A percentile compares a stretch with the other conserved stretches of the same genome.
Evolutionary conservation across 768 basidiomycete species (phyloP).

Genomic region (Tremella fuciformis): DNA sequence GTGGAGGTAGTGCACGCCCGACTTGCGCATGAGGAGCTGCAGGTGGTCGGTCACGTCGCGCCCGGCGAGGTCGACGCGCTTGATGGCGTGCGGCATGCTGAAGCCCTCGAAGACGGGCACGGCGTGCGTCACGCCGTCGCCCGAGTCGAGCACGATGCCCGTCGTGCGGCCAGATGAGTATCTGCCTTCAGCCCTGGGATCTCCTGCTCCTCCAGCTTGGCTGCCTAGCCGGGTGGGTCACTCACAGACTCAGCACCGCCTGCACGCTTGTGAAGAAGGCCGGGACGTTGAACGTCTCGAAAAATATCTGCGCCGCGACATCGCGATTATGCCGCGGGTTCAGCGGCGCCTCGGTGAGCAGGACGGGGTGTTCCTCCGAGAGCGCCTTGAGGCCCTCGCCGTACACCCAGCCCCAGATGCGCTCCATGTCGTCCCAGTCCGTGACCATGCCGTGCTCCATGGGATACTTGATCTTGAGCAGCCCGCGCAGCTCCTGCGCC

Average conservation of each 20-base stretch:
- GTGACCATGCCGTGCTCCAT: conserved; percentile 99
- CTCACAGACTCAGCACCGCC: conserved; percentile 94
- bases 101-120: conserved; percentile 99
- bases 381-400: conserved; percentile 90
- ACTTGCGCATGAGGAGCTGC: conserved; percentile 86
- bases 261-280: conserved; percentile 95
- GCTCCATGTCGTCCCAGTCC: conserved; percentile 99
- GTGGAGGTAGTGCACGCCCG: conserved; percentile 81
- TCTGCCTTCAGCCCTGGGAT: conserved; percentile 55
- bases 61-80: conserved; percentile 93
- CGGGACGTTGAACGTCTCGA: conserved; percentile 99
- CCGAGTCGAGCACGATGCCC: conserved; percentile 97
- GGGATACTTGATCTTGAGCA: conserved; percentile 97
- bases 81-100: conserved; percentile 97
- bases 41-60: conserved; percentile 96
- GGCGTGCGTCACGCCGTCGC: conserved; percentile 97
- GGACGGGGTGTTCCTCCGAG: conserved; percentile 97
- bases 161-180: conserved; percentile 98
- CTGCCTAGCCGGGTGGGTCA: no score
- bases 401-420: conserved; percentile 98
- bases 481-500: conserved; percentile 91
- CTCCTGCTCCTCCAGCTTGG: no score
- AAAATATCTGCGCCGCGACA: conserved; percentile 96
- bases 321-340: conserved; percentile 96
- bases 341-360: conserved; percentile 93